phyloP scores from a whole-genome alignment of 192 early-diverging fungal species.

The Umbelopsis isabellina region DNA sequence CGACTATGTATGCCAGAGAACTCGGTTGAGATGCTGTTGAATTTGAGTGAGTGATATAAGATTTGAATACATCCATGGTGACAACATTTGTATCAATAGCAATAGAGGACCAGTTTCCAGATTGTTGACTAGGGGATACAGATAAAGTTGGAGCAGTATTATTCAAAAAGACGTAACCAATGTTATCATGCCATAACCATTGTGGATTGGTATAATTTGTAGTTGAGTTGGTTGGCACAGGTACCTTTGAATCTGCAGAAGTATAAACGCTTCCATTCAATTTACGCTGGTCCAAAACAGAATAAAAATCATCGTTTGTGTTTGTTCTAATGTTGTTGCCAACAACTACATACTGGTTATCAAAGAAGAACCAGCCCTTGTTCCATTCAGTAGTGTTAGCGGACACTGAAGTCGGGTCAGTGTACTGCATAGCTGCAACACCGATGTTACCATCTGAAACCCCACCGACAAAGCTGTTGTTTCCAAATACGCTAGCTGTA shows the following conservation, averaged over 20 bases:
- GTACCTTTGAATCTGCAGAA: background rate
- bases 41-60: conserved; percentile 15
- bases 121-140: conserved; percentile 14
- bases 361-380: conserved; percentile 35
- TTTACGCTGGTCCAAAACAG: conserved; percentile 33
- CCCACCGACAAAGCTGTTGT: conserved; percentile 33
- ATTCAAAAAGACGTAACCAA: conserved; percentile 25
- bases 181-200: conserved; percentile 28
- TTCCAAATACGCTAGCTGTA: conserved; percentile 22
- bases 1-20: conserved; percentile 15
- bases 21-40: background rate
- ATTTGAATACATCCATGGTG: conserved; percentile 22
- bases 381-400: conserved; percentile 14
- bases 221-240: conserved; percentile 6
- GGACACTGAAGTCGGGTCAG: conserved; percentile 24
- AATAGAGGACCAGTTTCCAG: conserved; percentile 27
- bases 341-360: conserved; percentile 28
- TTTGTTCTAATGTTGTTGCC: conserved; percentile 9
- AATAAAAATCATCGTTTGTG: background rate
- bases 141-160: conserved; percentile 12
- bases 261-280: conserved; percentile 26
- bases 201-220: background rate
- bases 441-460: conserved; percentile 29
- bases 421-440: conserved; percentile 34
- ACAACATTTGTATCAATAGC: conserved; percentile 23